Evolutionary conservation across 169 alveolate genomes (phyloP).

Genomic region (Sarcocystis neurona): DNA sequence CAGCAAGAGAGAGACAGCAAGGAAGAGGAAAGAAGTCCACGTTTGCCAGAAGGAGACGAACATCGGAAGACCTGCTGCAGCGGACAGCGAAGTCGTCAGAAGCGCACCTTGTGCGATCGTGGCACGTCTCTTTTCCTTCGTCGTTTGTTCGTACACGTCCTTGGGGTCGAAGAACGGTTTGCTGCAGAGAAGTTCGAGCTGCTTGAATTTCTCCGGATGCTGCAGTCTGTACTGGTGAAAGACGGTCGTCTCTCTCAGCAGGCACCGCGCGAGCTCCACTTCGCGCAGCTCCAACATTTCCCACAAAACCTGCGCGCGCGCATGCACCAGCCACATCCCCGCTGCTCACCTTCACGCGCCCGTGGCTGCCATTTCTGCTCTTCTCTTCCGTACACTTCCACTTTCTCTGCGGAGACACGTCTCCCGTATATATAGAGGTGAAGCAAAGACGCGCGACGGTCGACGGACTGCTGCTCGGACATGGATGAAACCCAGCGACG

Average conservation of each 20-base stretch:
- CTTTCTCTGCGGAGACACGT: too few relatives aligned
- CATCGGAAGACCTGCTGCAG: not conserved
- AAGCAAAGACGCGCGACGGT: too few relatives aligned
- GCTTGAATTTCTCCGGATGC: slow-evolving; percentile 47
- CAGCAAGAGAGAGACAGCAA: not conserved
- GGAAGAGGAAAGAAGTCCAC: too few relatives aligned
- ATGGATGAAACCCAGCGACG: too few relatives aligned
- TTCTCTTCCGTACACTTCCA: too few relatives aligned
- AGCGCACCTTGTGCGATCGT: slow-evolving; percentile 64
- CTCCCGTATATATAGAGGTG: too few relatives aligned
- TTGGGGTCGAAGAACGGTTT: slow-evolving; percentile 29
- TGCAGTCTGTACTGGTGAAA: slow-evolving; percentile 32
- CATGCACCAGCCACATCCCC: too few relatives aligned
- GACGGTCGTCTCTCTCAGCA: slow-evolving; percentile 65
- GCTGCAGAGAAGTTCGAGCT: slow-evolving; percentile 30
- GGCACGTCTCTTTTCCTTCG: slow-evolving; percentile 66
- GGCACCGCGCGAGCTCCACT: slow-evolving; percentile 63
- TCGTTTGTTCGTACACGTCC: slow-evolving; percentile 62
- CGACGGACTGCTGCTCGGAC: too few relatives aligned
- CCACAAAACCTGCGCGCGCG: slow-evolving; percentile 50
- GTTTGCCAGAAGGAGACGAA: not conserved
- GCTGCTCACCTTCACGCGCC: too few relatives aligned
- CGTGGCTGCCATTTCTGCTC: too few relatives aligned
- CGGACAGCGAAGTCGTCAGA: not conserved
- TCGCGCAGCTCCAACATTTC: slow-evolving; percentile 69